phyloP scores from a whole-genome alignment of 495 filamentous ascomycete genomes.

The Aspergillus sparsus region DNA sequence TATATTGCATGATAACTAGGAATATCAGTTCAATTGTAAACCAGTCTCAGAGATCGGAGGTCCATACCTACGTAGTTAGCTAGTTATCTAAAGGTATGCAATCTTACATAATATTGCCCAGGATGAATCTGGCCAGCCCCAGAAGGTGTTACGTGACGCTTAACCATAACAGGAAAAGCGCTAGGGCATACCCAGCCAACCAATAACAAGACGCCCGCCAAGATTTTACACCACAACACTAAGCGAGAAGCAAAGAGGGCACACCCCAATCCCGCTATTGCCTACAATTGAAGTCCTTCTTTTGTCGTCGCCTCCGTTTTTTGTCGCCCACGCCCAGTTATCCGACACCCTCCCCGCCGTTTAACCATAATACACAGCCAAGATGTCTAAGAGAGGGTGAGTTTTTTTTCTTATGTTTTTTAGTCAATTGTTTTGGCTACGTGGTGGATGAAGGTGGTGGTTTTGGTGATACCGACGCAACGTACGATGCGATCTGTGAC shows the following conservation, averaged over 20 bases:
- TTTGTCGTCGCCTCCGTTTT: constrained; percentile 30
- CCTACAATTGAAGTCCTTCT: constrained; percentile 17
- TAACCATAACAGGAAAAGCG: constrained; percentile 34
- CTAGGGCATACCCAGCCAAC: constrained; percentile 38
- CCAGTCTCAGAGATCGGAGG: too few species aligned
- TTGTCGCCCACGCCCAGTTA: constrained; percentile 40
- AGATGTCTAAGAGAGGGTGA: constrained; percentile 61
- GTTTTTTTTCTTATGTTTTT: constrained; percentile 24
- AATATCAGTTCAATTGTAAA: too few species aligned
- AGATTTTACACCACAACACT: constrained; percentile 50
- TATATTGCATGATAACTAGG: too few species aligned
- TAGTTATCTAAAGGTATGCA: too few species aligned
- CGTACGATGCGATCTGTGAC: not conserved
- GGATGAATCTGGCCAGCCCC: not conserved
- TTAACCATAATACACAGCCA: constrained; percentile 47
- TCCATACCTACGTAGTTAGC: too few species aligned
- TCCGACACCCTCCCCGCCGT: constrained; percentile 35
- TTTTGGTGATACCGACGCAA: not conserved
- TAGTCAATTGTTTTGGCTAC: not conserved
- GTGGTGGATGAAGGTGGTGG: not conserved
- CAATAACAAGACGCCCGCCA: constrained; percentile 37
- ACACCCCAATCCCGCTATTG: constrained; percentile 20
- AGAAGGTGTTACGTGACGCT: not conserved
- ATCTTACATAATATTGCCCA: not conserved
- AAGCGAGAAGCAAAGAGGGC: constrained; percentile 41